Base-by-base conservation (phyloP, 768 basidiomycete species). In the Auriscalpium vulgare region DNA sequence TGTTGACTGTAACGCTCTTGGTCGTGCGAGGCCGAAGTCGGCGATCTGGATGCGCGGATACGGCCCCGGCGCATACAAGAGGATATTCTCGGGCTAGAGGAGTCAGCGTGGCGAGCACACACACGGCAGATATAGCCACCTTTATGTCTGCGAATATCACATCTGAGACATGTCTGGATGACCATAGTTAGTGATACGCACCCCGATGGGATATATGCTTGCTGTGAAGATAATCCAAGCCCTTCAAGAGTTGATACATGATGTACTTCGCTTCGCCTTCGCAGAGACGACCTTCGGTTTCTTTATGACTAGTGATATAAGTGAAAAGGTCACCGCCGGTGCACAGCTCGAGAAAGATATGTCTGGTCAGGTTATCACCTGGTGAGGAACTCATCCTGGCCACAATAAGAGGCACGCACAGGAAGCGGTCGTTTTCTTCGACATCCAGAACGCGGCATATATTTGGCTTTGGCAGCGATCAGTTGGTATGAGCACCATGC, bases 291-390 rank as follows among this genome's bases (percentile, higher is more conserved):
- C 70, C 66, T 23, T 72, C 72, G 37, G 71, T 72, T 23, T 78
- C 77, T 16, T 77, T 71, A 57, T 82, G 78, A 54, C 76, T 82
- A 14, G 81, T 82, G 60, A 92, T 86, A 68, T 91, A 91, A 3
- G 87, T 88, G 68, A 91, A 91, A n/a, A 92, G 77, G 64, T 92
- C 90, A 21, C 89, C 90, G 10, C 90, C 89, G 0, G 89, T 91
- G 63, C 87, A 91, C 8, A 92, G 75, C 68, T 92, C 85, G 37
- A 92, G 81, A 69, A 92, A 91, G 45, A 92, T 88, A 67, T 91
- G 85, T 34, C 85, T 88, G 53, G 3, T 59, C 36, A 46, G 35
- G 36, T 29, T 29, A 29, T 29, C 29, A 29, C 10, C 7, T 10
- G 13, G 14, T 34, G 23, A 37, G 40, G 47, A 55, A 43, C 10